A percentile compares a stretch with the other conserved stretches of the same genome.
Evolutionary conservation across 257 asterid genomes (phyloP).

Genomic region (Solanum peruvianum): DNA sequence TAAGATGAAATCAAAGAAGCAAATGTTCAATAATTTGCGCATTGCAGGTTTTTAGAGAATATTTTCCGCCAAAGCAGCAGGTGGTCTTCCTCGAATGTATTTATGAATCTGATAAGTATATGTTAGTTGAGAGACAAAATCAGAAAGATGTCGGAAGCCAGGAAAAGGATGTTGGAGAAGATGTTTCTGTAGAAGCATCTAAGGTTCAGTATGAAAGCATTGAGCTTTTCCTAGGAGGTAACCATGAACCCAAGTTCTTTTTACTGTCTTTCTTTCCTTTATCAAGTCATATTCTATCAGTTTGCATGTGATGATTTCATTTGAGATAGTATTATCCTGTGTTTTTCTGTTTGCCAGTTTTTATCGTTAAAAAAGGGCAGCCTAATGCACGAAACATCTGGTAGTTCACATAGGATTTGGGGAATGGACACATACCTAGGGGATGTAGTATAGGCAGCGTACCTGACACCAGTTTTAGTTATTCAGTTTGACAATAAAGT

Average conservation of each 20-base stretch:
- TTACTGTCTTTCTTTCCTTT: not conserved
- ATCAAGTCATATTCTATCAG: not conserved
- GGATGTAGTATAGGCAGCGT: not conserved
- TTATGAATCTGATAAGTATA: conserved; percentile 65
- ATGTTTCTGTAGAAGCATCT: conserved; percentile 14
- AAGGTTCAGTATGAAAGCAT: conserved; percentile 48
- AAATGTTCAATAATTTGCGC: not conserved
- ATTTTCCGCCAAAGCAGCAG: conserved; percentile 57
- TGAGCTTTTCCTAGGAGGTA: conserved; percentile 78
- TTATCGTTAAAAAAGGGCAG: not conserved
- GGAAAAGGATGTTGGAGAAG: conserved; percentile 21
- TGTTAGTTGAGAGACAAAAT: conserved; percentile 37
- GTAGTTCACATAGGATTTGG: not conserved
- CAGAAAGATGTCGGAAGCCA: conserved; percentile 27
- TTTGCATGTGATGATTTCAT: not conserved
- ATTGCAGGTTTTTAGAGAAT: conserved; percentile 69
- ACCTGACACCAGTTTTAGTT: not conserved
- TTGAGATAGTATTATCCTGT: not conserved
- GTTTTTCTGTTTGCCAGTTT: not conserved
- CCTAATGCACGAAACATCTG: not conserved
- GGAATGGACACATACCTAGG: not conserved
- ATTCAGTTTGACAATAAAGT: not conserved
- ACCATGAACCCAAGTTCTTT: not conserved
- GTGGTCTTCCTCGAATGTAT: conserved; percentile 41
- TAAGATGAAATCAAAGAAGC: not conserved